phyloP scores from a whole-genome alignment of 148 eudicot species.

The Tetragonia tetragonoides region DNA sequence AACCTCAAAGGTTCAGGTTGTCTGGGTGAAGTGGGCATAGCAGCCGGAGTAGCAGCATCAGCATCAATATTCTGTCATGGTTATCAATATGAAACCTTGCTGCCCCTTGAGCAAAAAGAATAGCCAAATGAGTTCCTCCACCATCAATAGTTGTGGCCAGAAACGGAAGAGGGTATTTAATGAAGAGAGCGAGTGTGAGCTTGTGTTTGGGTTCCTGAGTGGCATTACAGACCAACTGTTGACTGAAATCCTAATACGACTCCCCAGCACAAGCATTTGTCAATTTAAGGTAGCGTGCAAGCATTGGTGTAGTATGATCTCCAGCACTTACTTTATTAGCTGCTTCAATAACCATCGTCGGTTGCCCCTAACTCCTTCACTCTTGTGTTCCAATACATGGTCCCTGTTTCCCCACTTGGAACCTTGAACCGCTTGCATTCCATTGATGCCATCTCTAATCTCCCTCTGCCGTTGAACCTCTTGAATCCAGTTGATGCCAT shows the following conservation, averaged over 20 bases:
- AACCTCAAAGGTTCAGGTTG: too few relatives aligned
- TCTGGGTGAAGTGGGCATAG: too few relatives aligned
- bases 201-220: background rate
- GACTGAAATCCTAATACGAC: slow-evolving; percentile 7
- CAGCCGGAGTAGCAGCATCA: background rate
- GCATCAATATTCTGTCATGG: background rate
- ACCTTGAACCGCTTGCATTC: background rate
- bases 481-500: background rate
- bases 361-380: slow-evolving; percentile 1
- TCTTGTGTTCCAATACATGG: slow-evolving; percentile 1
- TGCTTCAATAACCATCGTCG: slow-evolving; percentile 7
- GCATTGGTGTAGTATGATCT: slow-evolving; percentile 15
- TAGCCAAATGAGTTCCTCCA: background rate
- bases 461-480: background rate
- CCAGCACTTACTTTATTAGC: slow-evolving; percentile 10
- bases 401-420: background rate
- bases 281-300: slow-evolving; percentile 13
- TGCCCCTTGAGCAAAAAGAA: background rate
- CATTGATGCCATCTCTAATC: slow-evolving; percentile 9
- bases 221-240: background rate
- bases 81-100: background rate
- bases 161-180: background rate
- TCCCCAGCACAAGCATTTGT: background rate
- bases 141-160: background rate
- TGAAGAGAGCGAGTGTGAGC: background rate